Evolutionary conservation across 306 rosid genomes (phyloP).

Genomic region (Betula pendula): DNA sequence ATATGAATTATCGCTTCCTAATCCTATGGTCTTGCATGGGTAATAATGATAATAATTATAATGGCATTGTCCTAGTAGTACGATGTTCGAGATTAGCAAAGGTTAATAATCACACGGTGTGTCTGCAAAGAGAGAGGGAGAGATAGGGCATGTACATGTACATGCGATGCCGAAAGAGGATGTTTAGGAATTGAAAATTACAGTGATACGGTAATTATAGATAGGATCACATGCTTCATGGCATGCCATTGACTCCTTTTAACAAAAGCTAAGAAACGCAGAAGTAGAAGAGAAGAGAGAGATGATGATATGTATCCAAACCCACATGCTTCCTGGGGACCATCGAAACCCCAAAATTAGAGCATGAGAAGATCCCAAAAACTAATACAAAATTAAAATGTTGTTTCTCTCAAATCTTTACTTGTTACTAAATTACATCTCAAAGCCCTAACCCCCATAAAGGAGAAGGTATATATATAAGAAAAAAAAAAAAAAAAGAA

Average conservation of each 20-base stretch:
- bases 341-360: constrained; percentile 50
- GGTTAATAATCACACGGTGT: constrained; percentile 29
- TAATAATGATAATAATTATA: constrained; percentile 8
- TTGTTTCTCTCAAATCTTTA: constrained; percentile 47
- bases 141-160: background rate
- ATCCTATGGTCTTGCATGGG: no score
- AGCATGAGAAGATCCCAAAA: constrained; percentile 85
- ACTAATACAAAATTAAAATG: constrained; percentile 49
- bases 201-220: constrained; percentile 40
- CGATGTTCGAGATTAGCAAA: constrained; percentile 33
- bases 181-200: constrained; percentile 32
- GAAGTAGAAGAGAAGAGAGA: constrained; percentile 40
- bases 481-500: constrained; percentile 25
- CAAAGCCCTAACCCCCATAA: constrained; percentile 56
- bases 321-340: constrained; percentile 87
- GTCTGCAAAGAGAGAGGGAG: constrained; percentile 19
- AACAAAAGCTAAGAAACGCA: constrained; percentile 44
- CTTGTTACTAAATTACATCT: constrained; percentile 46
- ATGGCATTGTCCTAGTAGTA: constrained; percentile 37
- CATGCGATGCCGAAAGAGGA: background rate
- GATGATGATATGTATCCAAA: constrained; percentile 41
- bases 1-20: no score
- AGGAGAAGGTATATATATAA: constrained; percentile 27
- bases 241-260: constrained; percentile 74
- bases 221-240: constrained; percentile 71